A percentile compares a stretch with the other conserved stretches of the same genome.
These are phyloP conservation scores for Orbilia blumenaviensis DNA, from an alignment of 2,329 filamentous ascomycete genomes.

Conservation along the genomic window DNA sequence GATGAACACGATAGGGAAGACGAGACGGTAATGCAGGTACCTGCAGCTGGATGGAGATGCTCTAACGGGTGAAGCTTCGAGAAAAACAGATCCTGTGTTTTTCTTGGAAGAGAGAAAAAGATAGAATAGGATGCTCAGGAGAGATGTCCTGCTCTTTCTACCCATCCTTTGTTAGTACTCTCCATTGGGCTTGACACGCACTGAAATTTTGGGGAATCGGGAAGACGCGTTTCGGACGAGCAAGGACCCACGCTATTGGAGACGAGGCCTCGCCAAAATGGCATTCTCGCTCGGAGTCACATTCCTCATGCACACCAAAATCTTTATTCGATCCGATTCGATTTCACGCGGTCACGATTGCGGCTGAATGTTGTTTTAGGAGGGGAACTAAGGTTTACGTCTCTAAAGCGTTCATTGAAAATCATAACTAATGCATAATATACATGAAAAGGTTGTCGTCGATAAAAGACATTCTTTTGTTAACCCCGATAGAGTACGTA, in stretches of 20 bases:
- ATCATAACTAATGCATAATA: constrained; percentile 53
- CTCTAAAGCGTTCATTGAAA: constrained; percentile 50
- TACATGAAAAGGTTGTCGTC: constrained; percentile 51
- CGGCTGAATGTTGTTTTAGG: not conserved
- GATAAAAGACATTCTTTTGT: constrained; percentile 52
- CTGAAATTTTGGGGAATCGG: constrained; percentile 52
- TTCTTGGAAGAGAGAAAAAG: constrained; percentile 20
- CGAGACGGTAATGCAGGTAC: not conserved
- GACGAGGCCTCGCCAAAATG: constrained; percentile 33
- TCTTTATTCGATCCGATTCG: not conserved
- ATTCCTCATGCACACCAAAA: not conserved
- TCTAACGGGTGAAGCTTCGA: constrained; percentile 3
- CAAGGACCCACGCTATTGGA: constrained; percentile 38
- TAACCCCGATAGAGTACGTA: constrained; percentile 41
- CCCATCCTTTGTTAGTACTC: not conserved
- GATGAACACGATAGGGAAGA: constrained; percentile 14
- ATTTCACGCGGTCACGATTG: not conserved
- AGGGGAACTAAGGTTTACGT: constrained; percentile 1
- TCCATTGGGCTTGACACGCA: constrained; percentile 29
- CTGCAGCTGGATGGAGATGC: constrained; percentile 1
- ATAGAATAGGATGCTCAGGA: constrained; percentile 27
- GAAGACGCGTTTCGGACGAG: constrained; percentile 42
- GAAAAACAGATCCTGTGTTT: not conserved
- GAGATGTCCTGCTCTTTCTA: constrained; percentile 14
- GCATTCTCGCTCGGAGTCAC: constrained; percentile 12